Percentiles rank a stretch among this genome's conserved stretches.
These are phyloP conservation scores for Solanum paucissectum DNA, from an alignment of 257 asterid species.

Conservation along the genomic window DNA sequence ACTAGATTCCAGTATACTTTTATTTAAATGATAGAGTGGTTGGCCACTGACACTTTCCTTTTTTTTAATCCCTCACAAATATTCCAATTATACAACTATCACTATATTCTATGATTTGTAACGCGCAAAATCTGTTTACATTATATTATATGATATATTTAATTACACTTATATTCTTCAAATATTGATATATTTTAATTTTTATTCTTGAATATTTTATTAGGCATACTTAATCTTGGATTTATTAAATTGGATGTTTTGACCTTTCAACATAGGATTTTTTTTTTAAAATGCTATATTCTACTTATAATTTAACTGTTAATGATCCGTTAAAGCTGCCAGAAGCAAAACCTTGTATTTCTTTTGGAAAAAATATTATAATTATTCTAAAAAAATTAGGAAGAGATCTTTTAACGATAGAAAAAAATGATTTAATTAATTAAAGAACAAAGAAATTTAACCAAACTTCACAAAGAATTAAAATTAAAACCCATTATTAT, in stretches of 20 bases:
- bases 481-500: neutral
- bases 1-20: neutral
- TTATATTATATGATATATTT: neutral
- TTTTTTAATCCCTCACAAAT: neutral
- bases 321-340: neutral
- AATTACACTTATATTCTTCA: neutral
- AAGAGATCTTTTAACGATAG: no score
- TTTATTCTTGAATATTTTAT: neutral
- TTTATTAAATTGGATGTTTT: neutral
- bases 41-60: neutral
- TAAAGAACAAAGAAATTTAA: neutral
- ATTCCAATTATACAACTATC: neutral
- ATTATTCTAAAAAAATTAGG: no score
- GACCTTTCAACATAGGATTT: neutral
- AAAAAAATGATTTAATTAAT: neutral
- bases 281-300: no score
- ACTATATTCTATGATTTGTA: neutral
- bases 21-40: neutral
- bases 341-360: neutral
- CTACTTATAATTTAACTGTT: no score
- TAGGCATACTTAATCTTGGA: neutral
- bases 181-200: neutral
- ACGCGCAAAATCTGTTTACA: neutral
- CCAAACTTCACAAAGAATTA: neutral
- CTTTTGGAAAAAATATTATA: neutral